These are phyloP conservation scores for Rubia peregrina DNA, from an alignment of 305 asterid genomes.

Conservation along the genomic window DNA sequence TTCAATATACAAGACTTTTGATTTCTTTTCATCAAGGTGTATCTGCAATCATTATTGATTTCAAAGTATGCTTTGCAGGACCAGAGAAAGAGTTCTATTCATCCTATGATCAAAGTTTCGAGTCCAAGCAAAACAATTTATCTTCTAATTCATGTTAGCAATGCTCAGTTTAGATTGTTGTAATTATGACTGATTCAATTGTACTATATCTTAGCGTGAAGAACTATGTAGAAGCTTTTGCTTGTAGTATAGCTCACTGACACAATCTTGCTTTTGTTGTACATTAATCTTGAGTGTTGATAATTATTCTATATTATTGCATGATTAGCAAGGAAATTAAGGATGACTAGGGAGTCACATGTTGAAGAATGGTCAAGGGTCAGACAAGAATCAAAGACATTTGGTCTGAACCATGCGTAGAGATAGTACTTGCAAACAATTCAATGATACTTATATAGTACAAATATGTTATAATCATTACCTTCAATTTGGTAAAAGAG, in stretches of 20 bases:
- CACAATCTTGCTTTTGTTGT: not conserved
- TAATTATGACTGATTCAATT: no score
- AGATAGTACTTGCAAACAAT: no score
- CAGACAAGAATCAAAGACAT: constrained; percentile 43
- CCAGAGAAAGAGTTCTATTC: constrained; percentile 85
- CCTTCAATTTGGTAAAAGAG: no score
- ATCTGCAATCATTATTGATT: constrained; percentile 13
- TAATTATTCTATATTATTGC: constrained; percentile 15
- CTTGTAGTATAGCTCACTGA: no score
- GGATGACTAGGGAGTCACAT: constrained; percentile 77
- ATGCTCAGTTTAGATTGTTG: not conserved
- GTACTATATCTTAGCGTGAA: no score
- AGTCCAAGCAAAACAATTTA: constrained; percentile 85
- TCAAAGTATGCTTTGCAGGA: constrained; percentile 44
- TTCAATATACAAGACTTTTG: not conserved
- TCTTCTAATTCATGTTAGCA: constrained; percentile 22
- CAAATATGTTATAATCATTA: no score
- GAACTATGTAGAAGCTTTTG: no score
- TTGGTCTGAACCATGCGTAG: no score
- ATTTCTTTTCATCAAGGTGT: not conserved
- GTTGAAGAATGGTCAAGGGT: constrained; percentile 76
- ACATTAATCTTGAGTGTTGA: constrained; percentile 4
- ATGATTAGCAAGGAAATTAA: constrained; percentile 68
- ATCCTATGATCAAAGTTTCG: constrained; percentile 83
- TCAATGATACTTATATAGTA: no score